Base-by-base conservation (phyloP, 1,284 basidiomycete species). In the Tausonia pullulans region DNA sequence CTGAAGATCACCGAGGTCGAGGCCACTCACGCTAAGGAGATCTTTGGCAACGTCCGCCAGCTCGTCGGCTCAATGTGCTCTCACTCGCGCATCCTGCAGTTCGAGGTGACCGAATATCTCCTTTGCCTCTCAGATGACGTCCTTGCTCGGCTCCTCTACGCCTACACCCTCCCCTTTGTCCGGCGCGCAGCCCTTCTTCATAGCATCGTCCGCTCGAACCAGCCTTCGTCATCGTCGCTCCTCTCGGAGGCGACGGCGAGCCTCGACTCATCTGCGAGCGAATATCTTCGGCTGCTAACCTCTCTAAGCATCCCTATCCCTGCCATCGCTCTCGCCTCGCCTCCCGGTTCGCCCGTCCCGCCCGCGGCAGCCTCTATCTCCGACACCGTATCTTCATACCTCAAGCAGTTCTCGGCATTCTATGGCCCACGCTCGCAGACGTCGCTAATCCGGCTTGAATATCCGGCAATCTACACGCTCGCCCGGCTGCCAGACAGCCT, bases 101-200 rank as follows among this genome's bases (percentile, higher is more conserved):
- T 69, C 41, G 69, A 70, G 58, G 67, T 68, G 3, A 62, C 66
- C 3, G 66, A 68, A 48, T 67, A 67, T 13, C 61, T 77, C 8
- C 65, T 69, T 6, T 65, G 73, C 9, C 61, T 77, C 13, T 68
- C 76, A 39, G 75, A 77, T 63, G 71, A 73, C 14, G 70, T 73
- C 64, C 71, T 98, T 62, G 88, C 93, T 72, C 91, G 88, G 75
- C 78, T 95, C 60, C 78, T 98, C 57, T 94, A 95, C 73, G 81
- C 85, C 0, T 91, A 94, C 76, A 94, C 91, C 0, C 79, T 98
- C 6, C 93, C 93, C 1, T 97, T 97, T 81, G 81, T 98, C n/a
- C 86, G 94, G 49, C 84, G 89, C 4, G 89, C 89, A 0, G 86
- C 90, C 5, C 89, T 97, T 51, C 81, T 98, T 8, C 90, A 87